A percentile compares a stretch with the other conserved stretches of the same genome.
Conservation (phyloP, 345 rosid genomes). For the Atalantia buxifolia region DNA sequence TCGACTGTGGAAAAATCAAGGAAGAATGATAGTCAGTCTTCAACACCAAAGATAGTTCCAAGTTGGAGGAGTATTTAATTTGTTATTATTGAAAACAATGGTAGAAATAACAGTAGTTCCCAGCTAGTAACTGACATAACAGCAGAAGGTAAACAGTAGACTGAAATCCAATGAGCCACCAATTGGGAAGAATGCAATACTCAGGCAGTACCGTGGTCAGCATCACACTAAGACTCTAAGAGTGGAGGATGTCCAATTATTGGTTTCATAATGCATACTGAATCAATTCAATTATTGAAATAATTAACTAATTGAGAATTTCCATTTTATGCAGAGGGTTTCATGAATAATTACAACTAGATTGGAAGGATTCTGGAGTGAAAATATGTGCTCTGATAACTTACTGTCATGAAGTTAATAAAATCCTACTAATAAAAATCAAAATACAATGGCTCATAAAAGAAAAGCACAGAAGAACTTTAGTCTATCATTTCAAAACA, state of each 20-base stretch:
- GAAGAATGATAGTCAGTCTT: neutral
- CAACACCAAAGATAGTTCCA: neutral
- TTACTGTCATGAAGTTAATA: neutral
- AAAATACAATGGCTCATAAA: neutral
- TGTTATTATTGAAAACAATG: neutral
- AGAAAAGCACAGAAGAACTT: neutral
- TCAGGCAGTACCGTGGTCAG: neutral
- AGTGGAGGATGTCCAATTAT: neutral
- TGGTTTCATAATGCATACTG: neutral
- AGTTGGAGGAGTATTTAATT: neutral
- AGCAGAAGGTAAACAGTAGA: neutral
- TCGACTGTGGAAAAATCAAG: slow-evolving; percentile 40
- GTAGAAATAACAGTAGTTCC: neutral
- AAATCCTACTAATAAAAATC: neutral
- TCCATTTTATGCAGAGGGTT: neutral
- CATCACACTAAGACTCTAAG: neutral
- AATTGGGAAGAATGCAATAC: neutral
- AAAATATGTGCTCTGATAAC: neutral
- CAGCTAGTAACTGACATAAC: neutral
- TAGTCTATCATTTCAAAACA: neutral
- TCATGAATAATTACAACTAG: neutral
- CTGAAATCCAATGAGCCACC: neutral
- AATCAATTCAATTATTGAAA: neutral
- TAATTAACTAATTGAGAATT: neutral
- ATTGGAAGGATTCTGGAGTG: neutral